Base-by-base conservation (phyloP, 2,329 filamentous ascomycete species). In the Xylariaceae sp. region DNA sequence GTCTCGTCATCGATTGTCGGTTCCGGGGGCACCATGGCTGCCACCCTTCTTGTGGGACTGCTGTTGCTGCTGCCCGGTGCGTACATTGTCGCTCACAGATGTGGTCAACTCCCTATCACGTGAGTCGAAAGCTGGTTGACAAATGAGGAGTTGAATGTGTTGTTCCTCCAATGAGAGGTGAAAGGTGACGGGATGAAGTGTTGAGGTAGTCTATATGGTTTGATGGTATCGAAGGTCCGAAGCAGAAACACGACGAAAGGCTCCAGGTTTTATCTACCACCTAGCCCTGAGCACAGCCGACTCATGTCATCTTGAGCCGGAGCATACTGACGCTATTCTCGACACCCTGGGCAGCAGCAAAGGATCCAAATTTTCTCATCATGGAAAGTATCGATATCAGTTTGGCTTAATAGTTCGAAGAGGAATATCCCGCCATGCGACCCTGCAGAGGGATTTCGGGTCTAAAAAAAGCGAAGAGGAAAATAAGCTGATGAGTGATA, bases 391-490 rank as follows among this genome's bases (percentile, higher is more conserved):
- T 45, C 41, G 41, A 45, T 45, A n/a, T 15, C 47, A 35, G 50
- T 55, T 23, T 45, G 17, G 48, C 51, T 18, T 37, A 39, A 10
- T 15, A 55, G 34, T 51, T 57, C 53, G 56, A 63, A 49, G 52
- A 55, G 56, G 61, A 56, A 53, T 57, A 51, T 61, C 59, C 56
- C 49, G 57, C 56, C 50, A 61, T 61, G 59, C 53, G 53, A 61
- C 61, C 55, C 30, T 57, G 57, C 54, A 55, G 18, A 53, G 48
- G 15, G 47, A 11, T 53, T 51, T 56, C 53, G 35, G 51, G 56
- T 55, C 59, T 61, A 61, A 61, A 63, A 63, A 63, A 63, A 61
- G 61, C 39, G 53, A 45, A 18, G 35, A 39, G 49, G 45, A 53
- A 49, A 54, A 48, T 15, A 53, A 54, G 37, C 53, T 39, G 45